These are phyloP conservation scores for Lachnellula subtilissima DNA, from an alignment of 2,329 filamentous ascomycete genomes.

Conservation along the genomic window DNA sequence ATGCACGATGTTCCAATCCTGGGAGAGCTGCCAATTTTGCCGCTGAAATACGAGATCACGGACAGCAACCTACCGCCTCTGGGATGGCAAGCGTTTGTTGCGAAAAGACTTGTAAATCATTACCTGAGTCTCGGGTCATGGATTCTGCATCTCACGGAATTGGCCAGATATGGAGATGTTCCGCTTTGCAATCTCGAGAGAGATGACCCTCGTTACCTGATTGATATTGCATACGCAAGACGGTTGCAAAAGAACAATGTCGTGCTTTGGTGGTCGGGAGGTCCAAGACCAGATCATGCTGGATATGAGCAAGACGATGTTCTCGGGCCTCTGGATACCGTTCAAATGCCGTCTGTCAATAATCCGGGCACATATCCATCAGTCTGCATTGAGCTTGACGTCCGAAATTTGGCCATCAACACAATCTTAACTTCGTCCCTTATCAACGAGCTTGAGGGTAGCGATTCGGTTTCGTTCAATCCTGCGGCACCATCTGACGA, in stretches of 20 bases:
- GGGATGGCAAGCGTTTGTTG: slow-evolving; percentile 88
- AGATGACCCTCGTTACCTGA: slow-evolving; percentile 90
- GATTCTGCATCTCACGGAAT: slow-evolving; percentile 80
- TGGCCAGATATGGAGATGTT: slow-evolving; percentile 88
- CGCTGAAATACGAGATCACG: slow-evolving; percentile 73
- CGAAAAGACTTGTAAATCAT: slow-evolving; percentile 78
- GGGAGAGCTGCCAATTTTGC: slow-evolving; percentile 77
- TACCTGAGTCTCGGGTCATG: slow-evolving; percentile 92
- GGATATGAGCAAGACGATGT: slow-evolving; percentile 94
- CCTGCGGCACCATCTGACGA: slow-evolving; percentile 61
- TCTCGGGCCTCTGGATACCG: slow-evolving; percentile 72
- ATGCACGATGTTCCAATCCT: slow-evolving; percentile 81
- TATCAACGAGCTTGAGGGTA: slow-evolving; percentile 92
- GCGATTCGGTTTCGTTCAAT: slow-evolving; percentile 82
- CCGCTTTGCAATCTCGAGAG: slow-evolving; percentile 92
- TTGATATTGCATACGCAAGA: slow-evolving; percentile 91
- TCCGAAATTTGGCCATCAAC: slow-evolving; percentile 94
- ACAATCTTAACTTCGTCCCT: slow-evolving; percentile 94
- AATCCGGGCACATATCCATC: slow-evolving; percentile 91
- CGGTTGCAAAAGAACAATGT: slow-evolving; percentile 87
- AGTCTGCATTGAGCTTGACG: slow-evolving; percentile 90
- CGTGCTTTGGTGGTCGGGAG: slow-evolving; percentile 93
- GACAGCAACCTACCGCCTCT: slow-evolving; percentile 87
- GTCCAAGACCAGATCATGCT: slow-evolving; percentile 85
- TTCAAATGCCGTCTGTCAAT: slow-evolving; percentile 90